A percentile compares a stretch with the other conserved stretches of the same genome.
Evolutionary conservation across 345 rosid species (phyloP).

Genomic region (Sapria himalayana): DNA sequence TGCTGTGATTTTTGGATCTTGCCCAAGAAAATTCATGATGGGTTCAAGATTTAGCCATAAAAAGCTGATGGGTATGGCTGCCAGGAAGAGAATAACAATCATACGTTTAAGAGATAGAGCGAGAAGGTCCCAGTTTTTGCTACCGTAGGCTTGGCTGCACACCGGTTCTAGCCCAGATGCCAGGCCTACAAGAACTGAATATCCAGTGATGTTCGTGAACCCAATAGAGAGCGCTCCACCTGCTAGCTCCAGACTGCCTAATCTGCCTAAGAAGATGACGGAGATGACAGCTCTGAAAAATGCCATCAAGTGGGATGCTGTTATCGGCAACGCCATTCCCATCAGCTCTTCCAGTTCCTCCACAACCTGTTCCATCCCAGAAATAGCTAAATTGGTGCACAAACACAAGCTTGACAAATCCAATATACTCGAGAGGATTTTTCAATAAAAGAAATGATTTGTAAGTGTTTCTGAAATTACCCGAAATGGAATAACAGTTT

Average conservation of each 20-base stretch:
- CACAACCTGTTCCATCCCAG: conserved; percentile 22
- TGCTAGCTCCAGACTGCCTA: conserved; percentile 84
- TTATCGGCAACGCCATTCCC: conserved; percentile 79
- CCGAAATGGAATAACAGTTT: no score
- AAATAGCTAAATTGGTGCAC: no score
- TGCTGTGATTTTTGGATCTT: conserved; percentile 57
- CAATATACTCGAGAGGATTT: no score
- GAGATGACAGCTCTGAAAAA: conserved; percentile 66
- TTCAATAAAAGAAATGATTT: no score
- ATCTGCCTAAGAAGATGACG: conserved; percentile 68
- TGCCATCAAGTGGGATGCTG: conserved; percentile 70
- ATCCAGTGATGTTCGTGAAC: conserved; percentile 93
- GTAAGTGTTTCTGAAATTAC: no score
- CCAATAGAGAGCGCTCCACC: conserved; percentile 96
- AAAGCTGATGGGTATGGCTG: conserved; percentile 58
- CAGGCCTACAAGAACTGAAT: conserved; percentile 79
- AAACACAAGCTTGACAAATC: no score
- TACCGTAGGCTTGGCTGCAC: conserved; percentile 89
- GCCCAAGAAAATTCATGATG: conserved; percentile 76
- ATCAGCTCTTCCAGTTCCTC: conserved; percentile 72
- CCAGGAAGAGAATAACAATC: conserved; percentile 59
- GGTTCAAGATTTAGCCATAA: conserved; percentile 67
- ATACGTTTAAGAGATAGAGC: conserved; percentile 69
- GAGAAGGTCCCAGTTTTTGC: conserved; percentile 79
- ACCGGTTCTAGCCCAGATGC: conserved; percentile 96